Conservation (phyloP, 2,329 filamentous ascomycete genomes). For the Aspergillus felis region DNA sequence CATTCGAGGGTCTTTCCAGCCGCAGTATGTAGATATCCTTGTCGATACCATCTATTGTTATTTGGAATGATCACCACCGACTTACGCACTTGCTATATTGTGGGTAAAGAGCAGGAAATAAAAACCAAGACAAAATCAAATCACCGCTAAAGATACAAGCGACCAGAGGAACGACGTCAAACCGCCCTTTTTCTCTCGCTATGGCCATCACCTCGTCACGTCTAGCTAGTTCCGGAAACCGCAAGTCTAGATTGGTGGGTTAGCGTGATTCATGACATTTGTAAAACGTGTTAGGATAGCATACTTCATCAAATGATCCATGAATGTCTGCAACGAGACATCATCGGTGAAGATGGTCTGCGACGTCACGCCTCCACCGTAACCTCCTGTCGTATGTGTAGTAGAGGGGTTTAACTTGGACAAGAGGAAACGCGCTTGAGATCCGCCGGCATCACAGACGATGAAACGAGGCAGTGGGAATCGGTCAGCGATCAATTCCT, state of each 20-base stretch:
- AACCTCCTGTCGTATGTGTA: conserved; percentile 88
- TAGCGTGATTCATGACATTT: conserved; percentile 16
- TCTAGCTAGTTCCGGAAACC: conserved; percentile 48
- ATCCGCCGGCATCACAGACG: conserved; percentile 96
- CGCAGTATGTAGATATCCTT: background rate
- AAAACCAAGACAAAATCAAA: conserved; percentile 30
- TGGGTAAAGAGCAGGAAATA: conserved; percentile 13
- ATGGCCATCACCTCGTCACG: conserved; percentile 29
- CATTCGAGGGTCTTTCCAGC: conserved; percentile 1
- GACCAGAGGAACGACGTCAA: conserved; percentile 28
- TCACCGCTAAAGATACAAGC: conserved; percentile 42
- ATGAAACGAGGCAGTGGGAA: conserved; percentile 99
- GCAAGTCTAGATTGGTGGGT: conserved; percentile 40
- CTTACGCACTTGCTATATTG: conserved; percentile 30
- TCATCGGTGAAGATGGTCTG: conserved; percentile 99
- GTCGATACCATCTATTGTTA: background rate
- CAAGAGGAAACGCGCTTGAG: conserved; percentile 92
- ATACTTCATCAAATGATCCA: conserved; percentile 99
- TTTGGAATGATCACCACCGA: background rate
- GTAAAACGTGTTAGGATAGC: conserved; percentile 29
- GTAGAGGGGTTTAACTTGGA: conserved; percentile 97
- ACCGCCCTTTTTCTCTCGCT: conserved; percentile 31
- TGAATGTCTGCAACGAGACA: conserved; percentile 95
- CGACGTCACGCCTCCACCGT: conserved; percentile 83
- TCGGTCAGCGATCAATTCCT: conserved; percentile 95